A percentile compares a stretch with the other conserved stretches of the same genome.
These are phyloP conservation scores for Talaromyces albobiverticillius DNA, from an alignment of 2,329 filamentous ascomycete species.

Conservation along the genomic window DNA sequence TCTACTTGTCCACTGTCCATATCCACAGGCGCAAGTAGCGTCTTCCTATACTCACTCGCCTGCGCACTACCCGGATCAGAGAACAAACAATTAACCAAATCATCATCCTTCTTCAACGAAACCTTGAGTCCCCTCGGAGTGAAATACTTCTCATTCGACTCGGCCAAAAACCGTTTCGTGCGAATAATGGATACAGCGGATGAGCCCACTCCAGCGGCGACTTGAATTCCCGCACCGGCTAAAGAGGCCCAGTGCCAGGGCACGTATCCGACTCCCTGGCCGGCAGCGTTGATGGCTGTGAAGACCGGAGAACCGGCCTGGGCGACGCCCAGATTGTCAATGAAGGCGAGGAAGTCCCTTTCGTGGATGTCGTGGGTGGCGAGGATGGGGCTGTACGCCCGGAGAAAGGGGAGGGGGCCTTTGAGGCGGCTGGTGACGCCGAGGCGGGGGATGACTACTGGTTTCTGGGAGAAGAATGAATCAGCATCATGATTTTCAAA, in stretches of 20 bases:
- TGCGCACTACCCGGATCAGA: not conserved
- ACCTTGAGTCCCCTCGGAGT: conserved; percentile 3
- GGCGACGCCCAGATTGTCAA: conserved; percentile 16
- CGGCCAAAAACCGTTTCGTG: conserved; percentile 7
- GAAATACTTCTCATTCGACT: conserved; percentile 7
- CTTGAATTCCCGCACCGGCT: not conserved
- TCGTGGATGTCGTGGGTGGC: conserved; percentile 9
- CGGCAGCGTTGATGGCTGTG: conserved; percentile 8
- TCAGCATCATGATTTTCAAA: not conserved
- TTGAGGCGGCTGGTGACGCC: conserved; percentile 5
- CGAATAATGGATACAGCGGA: not conserved
- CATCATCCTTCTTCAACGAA: conserved; percentile 9
- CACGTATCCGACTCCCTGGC: conserved; percentile 14
- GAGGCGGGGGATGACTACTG: conserved; percentile 16
- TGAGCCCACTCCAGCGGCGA: conserved; percentile 7
- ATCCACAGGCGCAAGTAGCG: not conserved
- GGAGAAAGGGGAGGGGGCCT: conserved; percentile 13
- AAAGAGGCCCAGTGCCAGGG: conserved; percentile 14
- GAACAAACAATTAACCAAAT: not conserved
- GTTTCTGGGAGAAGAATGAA: conserved; percentile 2
- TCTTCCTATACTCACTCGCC: not conserved
- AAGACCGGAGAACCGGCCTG: conserved; percentile 15
- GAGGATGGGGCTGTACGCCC: conserved; percentile 15
- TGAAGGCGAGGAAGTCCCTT: conserved; percentile 16
- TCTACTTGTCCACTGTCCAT: not conserved